Base-by-base conservation (phyloP, 2,329 filamentous ascomycete species). In the Hypoxylon sp. region DNA sequence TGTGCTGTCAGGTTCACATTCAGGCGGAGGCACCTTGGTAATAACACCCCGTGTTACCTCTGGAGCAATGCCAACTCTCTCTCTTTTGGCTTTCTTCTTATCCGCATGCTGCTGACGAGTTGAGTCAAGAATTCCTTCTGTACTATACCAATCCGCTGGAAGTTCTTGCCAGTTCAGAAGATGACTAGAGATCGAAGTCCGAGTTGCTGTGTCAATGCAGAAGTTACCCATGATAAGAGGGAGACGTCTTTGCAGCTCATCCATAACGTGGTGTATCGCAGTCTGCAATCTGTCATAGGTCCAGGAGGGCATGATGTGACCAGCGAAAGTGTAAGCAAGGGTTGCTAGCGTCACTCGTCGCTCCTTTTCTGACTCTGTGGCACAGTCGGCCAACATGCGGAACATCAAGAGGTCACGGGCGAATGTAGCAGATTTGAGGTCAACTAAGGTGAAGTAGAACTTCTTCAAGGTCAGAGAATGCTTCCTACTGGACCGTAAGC, bases 391-490 rank as follows among this genome's bases (percentile, higher is more conserved):
- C 22, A 52, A 12, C 50, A 40, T 52, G 22, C 50, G 33, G 33
- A 42, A 40, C 7, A 52, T 42, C 16, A 52, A 42, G 22, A 52
- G 50, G 50, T 52, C 24, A 14, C 50, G 33, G 42, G 33, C 22
- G 26, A 52, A 42, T 18, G 50, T 5, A 3, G n/a, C 18, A 26
- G 49, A 24, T 11, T 51, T 24, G 3, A 30, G 20, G 20, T 52
- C 50, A 4, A 52, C 50, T n/a, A 52, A 42, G 14, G 49, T 42
- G 22, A 52, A 52, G 4, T 52, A 52, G n/a, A 42, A 52, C 2
- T 32, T 22, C 24, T 53, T 53, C 8, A 16, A 12, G 12, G 48
- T 24, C n/a, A 44, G 26, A n/a, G 48, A 24, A n/a, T 16, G 32
- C 1, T 46, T 46, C 26, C 26, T 12, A 16, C 28, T 20, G 38